These are phyloP conservation scores for Cryptosporidium muris DNA, from an alignment of 169 alveolate genomes.

Conservation along the genomic window DNA sequence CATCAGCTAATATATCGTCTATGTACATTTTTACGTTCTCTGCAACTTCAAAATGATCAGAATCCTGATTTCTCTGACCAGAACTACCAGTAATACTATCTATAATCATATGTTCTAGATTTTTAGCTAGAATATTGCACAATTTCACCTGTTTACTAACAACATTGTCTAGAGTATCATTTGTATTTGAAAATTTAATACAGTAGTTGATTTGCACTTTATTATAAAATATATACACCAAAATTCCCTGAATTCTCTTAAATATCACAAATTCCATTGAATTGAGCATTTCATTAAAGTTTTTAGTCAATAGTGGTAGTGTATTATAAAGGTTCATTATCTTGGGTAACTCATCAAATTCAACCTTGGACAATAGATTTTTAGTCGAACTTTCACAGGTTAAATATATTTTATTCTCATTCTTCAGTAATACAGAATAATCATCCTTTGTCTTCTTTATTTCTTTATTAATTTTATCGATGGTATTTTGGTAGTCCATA, in stretches of 20 bases:
- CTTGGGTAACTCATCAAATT: too few relatives aligned
- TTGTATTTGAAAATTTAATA: slow-evolving; percentile 3
- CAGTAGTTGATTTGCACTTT: slow-evolving; percentile 45
- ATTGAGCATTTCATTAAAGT: background rate
- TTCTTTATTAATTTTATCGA: slow-evolving; percentile 12
- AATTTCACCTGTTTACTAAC: too few relatives aligned
- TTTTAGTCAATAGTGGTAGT: background rate
- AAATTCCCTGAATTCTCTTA: background rate
- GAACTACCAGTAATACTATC: too few relatives aligned
- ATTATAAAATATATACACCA: slow-evolving; percentile 17
- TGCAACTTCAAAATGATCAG: too few relatives aligned
- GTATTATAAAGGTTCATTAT: too few relatives aligned
- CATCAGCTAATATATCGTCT: too few relatives aligned
- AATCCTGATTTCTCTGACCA: too few relatives aligned
- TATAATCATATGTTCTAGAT: too few relatives aligned
- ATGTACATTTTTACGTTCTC: too few relatives aligned
- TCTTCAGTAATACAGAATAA: background rate
- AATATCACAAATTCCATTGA: slow-evolving; percentile 22
- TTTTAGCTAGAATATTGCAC: too few relatives aligned
- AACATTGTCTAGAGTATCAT: too few relatives aligned
- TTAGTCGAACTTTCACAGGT: slow-evolving; percentile 36
- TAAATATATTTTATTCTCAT: slow-evolving; percentile 3
- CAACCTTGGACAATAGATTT: background rate
- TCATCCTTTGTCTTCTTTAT: slow-evolving; percentile 2
- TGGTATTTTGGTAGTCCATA: too few relatives aligned